Conservation (phyloP, 495 filamentous ascomycete genomes). For the Penicillium paradoxum region DNA sequence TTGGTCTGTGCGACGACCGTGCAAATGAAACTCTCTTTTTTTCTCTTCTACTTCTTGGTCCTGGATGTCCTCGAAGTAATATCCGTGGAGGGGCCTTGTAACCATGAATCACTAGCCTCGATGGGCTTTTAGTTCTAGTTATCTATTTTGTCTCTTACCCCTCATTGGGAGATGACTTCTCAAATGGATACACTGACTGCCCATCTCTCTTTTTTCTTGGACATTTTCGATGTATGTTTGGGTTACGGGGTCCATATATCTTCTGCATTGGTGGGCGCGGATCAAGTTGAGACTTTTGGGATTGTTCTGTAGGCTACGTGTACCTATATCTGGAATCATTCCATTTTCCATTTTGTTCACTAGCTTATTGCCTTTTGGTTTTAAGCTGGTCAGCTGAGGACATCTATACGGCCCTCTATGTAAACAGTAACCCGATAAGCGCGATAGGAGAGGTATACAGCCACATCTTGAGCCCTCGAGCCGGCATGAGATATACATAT, state of each 20-base stretch:
- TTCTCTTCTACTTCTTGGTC: neutral
- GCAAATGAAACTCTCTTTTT: constrained; percentile 8
- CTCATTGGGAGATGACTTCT: neutral
- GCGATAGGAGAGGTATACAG: neutral
- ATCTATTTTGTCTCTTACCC: neutral
- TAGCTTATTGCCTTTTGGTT: neutral
- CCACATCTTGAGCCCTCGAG: too few species aligned
- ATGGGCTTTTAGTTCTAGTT: neutral
- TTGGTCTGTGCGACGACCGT: constrained; percentile 57
- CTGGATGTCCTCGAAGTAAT: neutral
- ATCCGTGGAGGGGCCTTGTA: neutral
- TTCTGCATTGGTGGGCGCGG: constrained; percentile 9
- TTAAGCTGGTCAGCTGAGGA: neutral
- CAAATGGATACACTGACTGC: neutral
- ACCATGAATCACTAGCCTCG: neutral
- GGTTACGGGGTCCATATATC: neutral
- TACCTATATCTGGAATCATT: neutral
- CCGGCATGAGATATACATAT: neutral
- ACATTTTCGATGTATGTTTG: neutral
- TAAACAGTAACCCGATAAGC: neutral
- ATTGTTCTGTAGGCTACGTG: neutral
- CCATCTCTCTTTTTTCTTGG: constrained; percentile 2
- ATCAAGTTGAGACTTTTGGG: neutral
- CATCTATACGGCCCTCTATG: neutral
- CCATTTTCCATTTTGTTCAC: neutral